Base-by-base conservation (phyloP, 78 protist genomes). In the Isochrysis galbana region DNA sequence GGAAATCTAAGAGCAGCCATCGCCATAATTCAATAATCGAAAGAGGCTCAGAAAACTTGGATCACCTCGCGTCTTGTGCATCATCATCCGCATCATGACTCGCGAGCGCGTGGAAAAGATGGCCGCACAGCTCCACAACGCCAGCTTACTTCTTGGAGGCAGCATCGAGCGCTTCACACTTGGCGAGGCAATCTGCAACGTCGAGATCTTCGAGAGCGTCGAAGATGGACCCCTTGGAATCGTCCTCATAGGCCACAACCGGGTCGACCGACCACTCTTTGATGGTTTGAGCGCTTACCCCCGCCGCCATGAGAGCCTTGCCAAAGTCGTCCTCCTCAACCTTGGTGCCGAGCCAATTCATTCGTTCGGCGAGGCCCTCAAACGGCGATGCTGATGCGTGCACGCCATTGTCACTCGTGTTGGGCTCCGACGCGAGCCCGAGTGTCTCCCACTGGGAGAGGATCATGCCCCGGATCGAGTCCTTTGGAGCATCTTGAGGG, bases 381-480 rank as follows among this genome's bases (percentile, higher is more conserved):
- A 84, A 46, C 46, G 93, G 93, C 36, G 86, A 82, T 3, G 93
- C 93, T 5, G 90, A 80, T 36, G 90, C 93, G 93, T 91, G 93
- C 69, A 91, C 89, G 17, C 69, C 89, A 91, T 92, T 92, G 91
- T 92, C 94, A 38, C 78, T 29, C 36, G 22, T 38, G 84, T 55
- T 47, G 38, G 91, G 91, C 84, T 7, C 74, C 34, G 45, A 69
- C 67, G 0, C 22, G 55, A 94, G 93, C 1, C 95, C 95, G 32
- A 94, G 93, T 61, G 1, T 67, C 92, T 91, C 5, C 95, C 95
- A 94, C 47, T 91, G 32, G 39, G 67, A 38, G 47, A 91, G 4
- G 74, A 94, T 51, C 61, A 51, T 7, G 29, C 14, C 61, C 14
- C 61, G 14, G 29, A 14, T 51, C 29, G 29, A 14, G 29, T 51